Evolutionary conservation across 805 yeast genomes (phyloP), one percentile per base, ranked within the genome.

Genomic region (Torulaspora quercuum): DNA sequence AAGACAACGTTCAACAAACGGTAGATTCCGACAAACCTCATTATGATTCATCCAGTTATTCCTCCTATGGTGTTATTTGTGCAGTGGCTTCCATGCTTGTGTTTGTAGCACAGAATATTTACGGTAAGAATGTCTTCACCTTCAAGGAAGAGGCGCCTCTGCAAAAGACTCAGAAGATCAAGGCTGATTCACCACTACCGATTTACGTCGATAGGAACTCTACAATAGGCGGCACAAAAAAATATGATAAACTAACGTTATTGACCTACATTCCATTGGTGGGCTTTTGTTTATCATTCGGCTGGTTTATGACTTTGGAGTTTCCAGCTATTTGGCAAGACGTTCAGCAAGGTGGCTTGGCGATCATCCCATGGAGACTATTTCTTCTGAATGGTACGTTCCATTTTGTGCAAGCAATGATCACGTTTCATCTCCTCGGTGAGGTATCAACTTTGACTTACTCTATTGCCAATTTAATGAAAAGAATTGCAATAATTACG

Each of bases 391-490:
- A 85, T 56, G 92, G 95, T 3, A 50, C 80, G 10, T 76, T 84
- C 10, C 95, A 86, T 61, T 88, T 84, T 49, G 55, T 75, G 24
- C 96, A 88, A 62, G 81, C 89, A 25, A 64, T 87, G 56, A 68
- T 88, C 25, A 87, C 95, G 10, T 85, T 84, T 60, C 86, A 83
- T 63, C 67, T 88, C 20, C 63, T 88, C 29, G 92, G 95, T 13
- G 74, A 80, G 54, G 72, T 88, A 5, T 83, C 95, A 2, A 85
- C 96, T 0, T 79, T 88, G 8, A 76, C 92, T 3, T 88, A 86
- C 61, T 82, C 94, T 2, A 80, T 88, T 39, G 95, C 95, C 3
- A 78, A 85, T 27, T 73, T 88, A 75, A 74, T 88, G 76, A 88
- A 88, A 63, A 76, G 95, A 52, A 82, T 88, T n/a, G 82, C 85